Evolutionary conservation across 768 basidiomycete species (phyloP), one percentile per base, ranked within the genome.

Genomic region (Tephrocybe sp.): DNA sequence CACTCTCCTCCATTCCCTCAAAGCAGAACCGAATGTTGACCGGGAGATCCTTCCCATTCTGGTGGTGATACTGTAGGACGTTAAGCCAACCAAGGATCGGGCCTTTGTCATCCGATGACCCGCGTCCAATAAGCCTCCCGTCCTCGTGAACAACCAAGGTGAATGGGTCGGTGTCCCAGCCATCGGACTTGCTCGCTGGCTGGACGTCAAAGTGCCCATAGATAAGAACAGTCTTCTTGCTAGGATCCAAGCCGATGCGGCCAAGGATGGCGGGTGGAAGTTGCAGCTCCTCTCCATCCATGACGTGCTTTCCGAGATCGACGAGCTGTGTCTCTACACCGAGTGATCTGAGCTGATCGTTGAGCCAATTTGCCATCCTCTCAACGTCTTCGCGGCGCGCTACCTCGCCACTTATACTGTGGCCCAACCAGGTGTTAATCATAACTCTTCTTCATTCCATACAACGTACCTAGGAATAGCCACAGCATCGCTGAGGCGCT

Each of bases 121-220:
- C 95, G 47, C 93, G 87, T 4, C 94, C 94, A 51, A 90, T 85
- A 21, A 97, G 72, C 54, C 81, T 81, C 9, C 78, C 79, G 47
- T 73, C 72, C 28, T 71, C 59, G 48, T 74, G 66, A 30, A 73
- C 58, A 8, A 79, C 80, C 37, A 97, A 78, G 9, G 69, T 75
- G 73, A 96, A 97, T 0, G 95, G 94, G 40, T 93, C 85, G 9
- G 87, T 86, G 54, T 83, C 73, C 95, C 94, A 97, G 7, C 95
- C 95, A 57, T 96, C 94, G 6, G 72, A 72, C 55, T 70, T 73
- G 49, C 67, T 65, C 3, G 77, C 77, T 8, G 95, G 94, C 62
- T 97, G 95, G 6, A 97, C 95, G 64, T 97, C 94, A 63, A 92
- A 96, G 67, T 98, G 95, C 1, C 93, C 95, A 64, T 98, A 98